These are phyloP conservation scores for Musa itinerans DNA, from an alignment of 176 grass and related monocot genomes.

Conservation along the genomic window DNA sequence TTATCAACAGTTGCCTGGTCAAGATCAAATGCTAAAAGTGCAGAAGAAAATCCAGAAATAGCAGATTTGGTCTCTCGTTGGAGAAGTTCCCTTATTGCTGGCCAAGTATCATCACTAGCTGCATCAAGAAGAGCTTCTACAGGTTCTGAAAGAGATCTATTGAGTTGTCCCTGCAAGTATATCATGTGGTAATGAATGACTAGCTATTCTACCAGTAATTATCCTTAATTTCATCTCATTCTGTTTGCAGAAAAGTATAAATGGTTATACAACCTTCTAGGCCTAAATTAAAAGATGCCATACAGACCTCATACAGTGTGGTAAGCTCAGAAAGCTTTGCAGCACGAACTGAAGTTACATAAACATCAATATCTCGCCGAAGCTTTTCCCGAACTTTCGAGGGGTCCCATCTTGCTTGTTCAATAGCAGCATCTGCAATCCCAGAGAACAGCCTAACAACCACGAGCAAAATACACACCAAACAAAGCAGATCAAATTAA, in stretches of 20 bases:
- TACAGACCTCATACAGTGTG: slow-evolving; percentile 65
- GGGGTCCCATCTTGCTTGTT: slow-evolving; percentile 88
- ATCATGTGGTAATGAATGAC: background rate
- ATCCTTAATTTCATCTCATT: background rate
- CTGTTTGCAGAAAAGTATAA: slow-evolving; percentile 5
- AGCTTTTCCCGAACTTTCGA: slow-evolving; percentile 89
- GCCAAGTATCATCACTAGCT: slow-evolving; percentile 78
- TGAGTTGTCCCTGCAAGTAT: slow-evolving; percentile 59
- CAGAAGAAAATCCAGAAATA: slow-evolving; percentile 58
- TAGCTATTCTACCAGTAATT: background rate
- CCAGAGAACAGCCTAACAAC: background rate
- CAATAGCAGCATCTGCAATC: slow-evolving; percentile 73
- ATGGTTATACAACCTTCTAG: background rate
- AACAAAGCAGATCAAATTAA: background rate
- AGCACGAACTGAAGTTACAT: slow-evolving; percentile 67
- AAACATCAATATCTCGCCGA: slow-evolving; percentile 71
- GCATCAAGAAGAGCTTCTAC: slow-evolving; percentile 87
- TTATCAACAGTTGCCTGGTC: slow-evolving; percentile 59
- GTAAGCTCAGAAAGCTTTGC: slow-evolving; percentile 72
- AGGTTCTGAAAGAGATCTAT: slow-evolving; percentile 62
- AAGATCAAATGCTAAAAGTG: slow-evolving; percentile 60
- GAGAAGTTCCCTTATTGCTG: slow-evolving; percentile 83
- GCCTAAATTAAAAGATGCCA: background rate
- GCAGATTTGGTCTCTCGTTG: slow-evolving; percentile 60
- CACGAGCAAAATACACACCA: background rate